Base-by-base conservation (phyloP, 1,284 basidiomycete genomes). In the Cutaneotrichosporon sp. region DNA sequence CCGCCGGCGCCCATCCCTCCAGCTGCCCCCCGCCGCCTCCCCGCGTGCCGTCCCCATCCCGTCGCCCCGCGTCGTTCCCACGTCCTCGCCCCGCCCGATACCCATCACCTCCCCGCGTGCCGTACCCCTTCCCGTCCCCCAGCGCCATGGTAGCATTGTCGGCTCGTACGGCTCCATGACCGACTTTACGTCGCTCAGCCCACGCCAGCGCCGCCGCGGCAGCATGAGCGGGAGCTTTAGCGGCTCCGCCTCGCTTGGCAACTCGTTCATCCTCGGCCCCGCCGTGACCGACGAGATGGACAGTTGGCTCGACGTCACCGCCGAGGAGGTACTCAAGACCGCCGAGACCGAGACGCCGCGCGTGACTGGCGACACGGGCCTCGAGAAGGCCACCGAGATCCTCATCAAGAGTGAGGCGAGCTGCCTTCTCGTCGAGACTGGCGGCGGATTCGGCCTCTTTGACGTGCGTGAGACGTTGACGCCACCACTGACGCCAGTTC, bases 331-430 rank as follows among this genome's bases (percentile, higher is more conserved):
- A 1, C 54, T 54, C 11, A 47, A 54, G 22, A 56, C 38, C 2
- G n/a, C 34, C 4, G 63, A 34, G 1, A 36, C 46, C 46, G 20
- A 22, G 25, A 29, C 27, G 7, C n/a, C 25, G 13, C 54, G 50
- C 13, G 47, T 66, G 5, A 31, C 59, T 1, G 69, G 68, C 2
- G 65, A 65, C 50, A 65, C 62, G 46, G 69, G 67, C 0, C 69
- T 74, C 20, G 72, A 74, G 51, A 63, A 72, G 62, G 74, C 72
- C n/a, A 73, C 72, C 1, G 72, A 73, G 25, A 70, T 76, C 50
- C 64, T 73, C 33, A 62, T 73, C 18, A 60, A 65, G 11, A 64
- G 62, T 50, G 61, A 64, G 0, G 27, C 55, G 3, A 24, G 62
- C 16, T 71, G 68, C 42, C 52, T 73, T 0, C 54, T 73, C 0